Percentiles rank a stretch among this genome's conserved stretches.
Conservation (phyloP, 169 alveolate genomes). For the Plasmodium sp. region DNA sequence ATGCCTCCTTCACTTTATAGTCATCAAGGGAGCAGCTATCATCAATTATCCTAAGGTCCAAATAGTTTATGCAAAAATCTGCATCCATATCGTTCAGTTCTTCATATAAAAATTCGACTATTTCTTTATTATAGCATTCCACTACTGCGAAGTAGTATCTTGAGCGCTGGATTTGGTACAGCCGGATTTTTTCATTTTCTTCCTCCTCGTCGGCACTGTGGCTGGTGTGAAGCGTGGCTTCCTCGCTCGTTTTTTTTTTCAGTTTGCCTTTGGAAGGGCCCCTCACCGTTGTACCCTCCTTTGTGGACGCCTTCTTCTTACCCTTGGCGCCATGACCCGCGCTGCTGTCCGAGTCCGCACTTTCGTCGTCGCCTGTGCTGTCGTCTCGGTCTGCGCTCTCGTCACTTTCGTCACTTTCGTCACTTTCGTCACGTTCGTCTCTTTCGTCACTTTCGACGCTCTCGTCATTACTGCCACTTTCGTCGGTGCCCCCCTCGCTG, state of each 20-base stretch:
- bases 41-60: constrained; percentile 96
- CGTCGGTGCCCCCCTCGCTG: constrained; percentile 1
- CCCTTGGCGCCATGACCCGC: not conserved
- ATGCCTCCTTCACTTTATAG: constrained; percentile 91
- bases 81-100: constrained; percentile 97
- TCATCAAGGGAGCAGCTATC: constrained; percentile 92
- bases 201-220: constrained; percentile 74
- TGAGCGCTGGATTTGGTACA: constrained; percentile 89
- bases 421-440: constrained; percentile 15
- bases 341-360: not conserved
- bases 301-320: not conserved
- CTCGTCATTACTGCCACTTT: not conserved
- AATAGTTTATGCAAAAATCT: constrained; percentile 92
- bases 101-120: constrained; percentile 93
- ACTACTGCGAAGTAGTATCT: constrained; percentile 96
- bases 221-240: constrained; percentile 63
- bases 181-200: constrained; percentile 80
- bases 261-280: not conserved
- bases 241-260: constrained; percentile 34
- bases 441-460: constrained; percentile 31
- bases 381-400: constrained; percentile 69
- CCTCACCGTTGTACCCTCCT: not conserved
- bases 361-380: not conserved
- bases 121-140: constrained; percentile 90
- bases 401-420: constrained; percentile 48